Evolutionary conservation across 2,329 filamentous ascomycete species (phyloP), one percentile per base, ranked within the genome.

Genomic region (Penicillium hordei): DNA sequence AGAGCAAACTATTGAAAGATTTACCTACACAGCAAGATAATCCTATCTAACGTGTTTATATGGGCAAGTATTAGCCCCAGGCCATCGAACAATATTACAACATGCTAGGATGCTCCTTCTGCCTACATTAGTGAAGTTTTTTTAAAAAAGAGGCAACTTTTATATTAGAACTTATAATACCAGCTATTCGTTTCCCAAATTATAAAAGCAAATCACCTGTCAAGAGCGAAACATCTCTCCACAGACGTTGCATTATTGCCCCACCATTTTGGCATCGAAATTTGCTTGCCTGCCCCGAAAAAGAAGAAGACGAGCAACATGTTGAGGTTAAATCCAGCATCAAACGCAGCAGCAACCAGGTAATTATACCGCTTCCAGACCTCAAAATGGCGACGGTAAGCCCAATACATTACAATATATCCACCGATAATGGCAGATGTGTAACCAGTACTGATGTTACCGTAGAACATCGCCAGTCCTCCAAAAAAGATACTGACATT

Each of bases 201-300:
- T 1, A 23, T 5, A 6, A 23, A 33, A 34, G 19, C 9, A 23
- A 23, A 23, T 52, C 48, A 62, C 29, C 49, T 64, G 31, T 73
- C 69, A 54, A 84, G 60, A 3, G 82, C 81, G 76, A 86, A 87
- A 67, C 84, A 87, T 53, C 84, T 76, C 71, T 87, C 84, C 43
- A 81, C 80, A n/a, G 68, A 71, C 7, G 77, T 72, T 29, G 71
- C 77, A 62, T 85, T 81, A 64, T 87, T 87, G 0, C 84, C 84
- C 83, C 84, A 87, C 85, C 85, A 87, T 59, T 83, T 68, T n/a
- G 83, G 83, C 84, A 86, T 86, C 17, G 71, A 75, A 8, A 86
- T 72, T 33, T 83, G 76, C 73, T 82, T 85, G 0, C 78, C 83
- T 7, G 81, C 79, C 1, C 83, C 81, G 62, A 86, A 85, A 59